Evolutionary conservation across 2,329 filamentous ascomycete genomes (phyloP).

Genomic region (Exophiala bonariae): DNA sequence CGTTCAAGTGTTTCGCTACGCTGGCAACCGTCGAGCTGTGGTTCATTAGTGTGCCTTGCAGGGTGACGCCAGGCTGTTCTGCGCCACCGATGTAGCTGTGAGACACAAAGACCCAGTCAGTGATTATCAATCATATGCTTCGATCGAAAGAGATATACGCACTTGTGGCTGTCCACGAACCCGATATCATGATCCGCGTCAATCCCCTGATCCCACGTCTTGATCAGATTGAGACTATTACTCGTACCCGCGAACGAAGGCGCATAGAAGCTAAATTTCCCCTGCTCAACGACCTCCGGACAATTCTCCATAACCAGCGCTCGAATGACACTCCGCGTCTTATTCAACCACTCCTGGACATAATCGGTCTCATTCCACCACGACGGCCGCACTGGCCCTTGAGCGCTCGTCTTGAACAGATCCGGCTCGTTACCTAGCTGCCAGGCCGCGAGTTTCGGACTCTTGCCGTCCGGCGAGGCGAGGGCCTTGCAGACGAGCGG

Average conservation of each 20-base stretch:
- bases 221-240: slow-evolving; percentile 53
- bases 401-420: slow-evolving; percentile 54
- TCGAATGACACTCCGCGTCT: slow-evolving; percentile 51
- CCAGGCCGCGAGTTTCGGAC: slow-evolving; percentile 55
- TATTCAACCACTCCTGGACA: slow-evolving; percentile 59
- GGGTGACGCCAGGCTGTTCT: slow-evolving; percentile 59
- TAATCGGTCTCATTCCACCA: slow-evolving; percentile 58
- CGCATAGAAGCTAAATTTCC: slow-evolving; percentile 54
- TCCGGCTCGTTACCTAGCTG: slow-evolving; percentile 68
- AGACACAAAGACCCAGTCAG: too few species aligned
- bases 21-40: slow-evolving; percentile 55
- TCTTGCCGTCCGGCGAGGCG: slow-evolving; percentile 26
- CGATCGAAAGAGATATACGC: slow-evolving; percentile 27
- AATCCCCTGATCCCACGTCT: slow-evolving; percentile 56
- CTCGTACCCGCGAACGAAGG: slow-evolving; percentile 58
- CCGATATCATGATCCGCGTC: slow-evolving; percentile 51
- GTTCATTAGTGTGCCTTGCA: slow-evolving; percentile 64
- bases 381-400: slow-evolving; percentile 52
- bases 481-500: slow-evolving; percentile 60
- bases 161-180: slow-evolving; percentile 62
- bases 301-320: slow-evolving; percentile 49
- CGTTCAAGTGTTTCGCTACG: slow-evolving; percentile 52
- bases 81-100: slow-evolving; percentile 63
- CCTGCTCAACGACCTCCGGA: slow-evolving; percentile 46
- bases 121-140: too few species aligned